Percentiles rank a stretch among this genome's conserved stretches.
Evolutionary conservation across 352 stramenopile genomes (phyloP).

Genomic region (Phytophthora megakarya): DNA sequence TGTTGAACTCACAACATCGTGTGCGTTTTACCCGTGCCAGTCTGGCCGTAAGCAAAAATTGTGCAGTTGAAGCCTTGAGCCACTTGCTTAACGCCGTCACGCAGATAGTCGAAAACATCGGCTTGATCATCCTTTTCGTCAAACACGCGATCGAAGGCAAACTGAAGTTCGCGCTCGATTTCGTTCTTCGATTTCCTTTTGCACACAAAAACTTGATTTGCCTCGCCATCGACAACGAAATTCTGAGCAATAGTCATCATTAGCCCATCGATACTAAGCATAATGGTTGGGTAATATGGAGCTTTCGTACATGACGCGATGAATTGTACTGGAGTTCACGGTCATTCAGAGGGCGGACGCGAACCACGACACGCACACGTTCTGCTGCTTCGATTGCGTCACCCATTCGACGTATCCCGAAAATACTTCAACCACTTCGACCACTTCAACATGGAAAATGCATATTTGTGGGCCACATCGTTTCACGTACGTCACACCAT

Average conservation of each 20-base stretch:
- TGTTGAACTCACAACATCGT: slow-evolving; percentile 77
- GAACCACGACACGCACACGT: slow-evolving; percentile 77
- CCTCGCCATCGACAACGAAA: slow-evolving; percentile 42
- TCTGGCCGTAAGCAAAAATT: slow-evolving; percentile 93
- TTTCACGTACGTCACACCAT: too few relatives aligned
- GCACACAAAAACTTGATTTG: slow-evolving; percentile 47
- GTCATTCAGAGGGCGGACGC: slow-evolving; percentile 78
- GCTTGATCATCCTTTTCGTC: slow-evolving; percentile 55
- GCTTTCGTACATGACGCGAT: slow-evolving; percentile 35
- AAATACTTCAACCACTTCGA: too few relatives aligned
- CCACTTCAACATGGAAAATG: too few relatives aligned
- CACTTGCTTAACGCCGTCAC: slow-evolving; percentile 75
- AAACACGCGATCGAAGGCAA: slow-evolving; percentile 81
- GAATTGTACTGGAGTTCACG: slow-evolving; percentile 50
- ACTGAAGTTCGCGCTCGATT: slow-evolving; percentile 54
- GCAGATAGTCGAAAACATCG: slow-evolving; percentile 78
- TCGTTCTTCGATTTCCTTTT: slow-evolving; percentile 54
- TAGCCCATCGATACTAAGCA: neutral
- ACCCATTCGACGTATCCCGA: too few relatives aligned
- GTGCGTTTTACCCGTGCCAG: slow-evolving; percentile 90
- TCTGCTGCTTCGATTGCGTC: slow-evolving; percentile 47
- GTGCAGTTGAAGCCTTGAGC: slow-evolving; percentile 91
- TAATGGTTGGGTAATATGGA: neutral
- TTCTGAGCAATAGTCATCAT: slow-evolving; percentile 20
- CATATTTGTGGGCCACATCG: too few relatives aligned